These are phyloP conservation scores for Zygosaccharomyces lentus DNA, from an alignment of 805 yeast species.

Conservation along the genomic window DNA sequence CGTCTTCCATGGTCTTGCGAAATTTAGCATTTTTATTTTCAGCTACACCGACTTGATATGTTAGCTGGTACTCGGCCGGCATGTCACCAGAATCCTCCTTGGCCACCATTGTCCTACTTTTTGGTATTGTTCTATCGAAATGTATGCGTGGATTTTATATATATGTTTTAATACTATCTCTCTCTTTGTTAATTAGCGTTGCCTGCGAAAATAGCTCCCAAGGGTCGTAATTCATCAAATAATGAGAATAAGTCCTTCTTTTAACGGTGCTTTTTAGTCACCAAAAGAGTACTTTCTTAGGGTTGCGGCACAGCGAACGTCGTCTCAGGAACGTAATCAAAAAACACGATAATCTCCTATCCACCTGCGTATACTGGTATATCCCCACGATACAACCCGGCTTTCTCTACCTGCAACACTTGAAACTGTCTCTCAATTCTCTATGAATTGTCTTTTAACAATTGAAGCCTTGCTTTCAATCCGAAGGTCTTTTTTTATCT, in stretches of 20 bases:
- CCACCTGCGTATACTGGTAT: background rate
- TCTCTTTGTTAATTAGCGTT: background rate
- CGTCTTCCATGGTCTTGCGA: conserved; percentile 92
- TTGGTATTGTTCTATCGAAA: background rate
- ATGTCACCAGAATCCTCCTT: conserved; percentile 2
- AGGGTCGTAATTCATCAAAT: background rate
- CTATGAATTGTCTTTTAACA: background rate
- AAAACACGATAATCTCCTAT: background rate
- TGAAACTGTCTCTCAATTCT: background rate
- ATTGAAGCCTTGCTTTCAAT: background rate
- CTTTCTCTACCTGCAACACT: background rate
- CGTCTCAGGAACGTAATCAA: background rate
- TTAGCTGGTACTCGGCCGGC: conserved; percentile 41
- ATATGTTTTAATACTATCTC: background rate
- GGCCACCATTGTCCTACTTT: conserved; percentile 2
- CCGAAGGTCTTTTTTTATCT: conserved; percentile 3
- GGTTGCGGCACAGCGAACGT: background rate
- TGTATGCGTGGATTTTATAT: background rate
- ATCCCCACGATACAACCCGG: background rate
- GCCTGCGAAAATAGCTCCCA: background rate
- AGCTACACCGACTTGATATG: conserved; percentile 86
- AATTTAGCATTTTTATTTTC: conserved; percentile 79
- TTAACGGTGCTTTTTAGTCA: background rate
- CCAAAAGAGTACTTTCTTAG: background rate
- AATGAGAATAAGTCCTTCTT: background rate